Evolutionary conservation across 176 grass and related monocot genomes (phyloP), one percentile per base, ranked within the genome.

Genomic region (Lolium rigidum): DNA sequence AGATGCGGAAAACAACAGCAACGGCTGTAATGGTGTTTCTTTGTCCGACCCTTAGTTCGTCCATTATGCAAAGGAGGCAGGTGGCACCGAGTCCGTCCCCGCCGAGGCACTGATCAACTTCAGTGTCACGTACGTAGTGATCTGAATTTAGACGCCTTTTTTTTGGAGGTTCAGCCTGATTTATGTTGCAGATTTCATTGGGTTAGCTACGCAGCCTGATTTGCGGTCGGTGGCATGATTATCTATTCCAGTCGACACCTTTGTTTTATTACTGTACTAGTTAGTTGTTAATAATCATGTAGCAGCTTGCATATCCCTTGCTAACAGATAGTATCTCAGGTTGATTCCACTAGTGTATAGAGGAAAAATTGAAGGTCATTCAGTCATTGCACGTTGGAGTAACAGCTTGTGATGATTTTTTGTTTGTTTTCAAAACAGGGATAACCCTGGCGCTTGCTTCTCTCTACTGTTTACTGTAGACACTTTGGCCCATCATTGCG

Each of bases 111-210:
- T 35, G 31, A 35, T 35, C 56, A 72, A 28, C 65, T 63, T 4
- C 28, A 13, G 50, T 15, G 51, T 20, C 13, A 63, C 1, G 11
- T 62, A 44, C 77, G 52, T 90, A 77, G 51, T 47, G 71, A 15
- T 21, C 4, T 41, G 66, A 69, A 10, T 10, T n/a, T 69, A 20
- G 39, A 81, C 61, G 83, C 41, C 46, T 18, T 52, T 61, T 24
- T 52, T 61, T 24, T 35, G 14, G 50, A 68, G 38, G 71, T 86
- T 70, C 55, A 16, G 10, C 62, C 21, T 78, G 43, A 63, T 59
- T 43, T 28, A 63, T 46, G 50, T 60, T 55, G 63, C 78, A 28
- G 51, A 49, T n/a, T n/a, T n/a, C n/a, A 15, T 13, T 20, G 6
- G 61, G 52, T 28, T 61, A 35, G 65, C 76, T 24, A n/a, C 76